Evolutionary conservation across 176 grass and related monocot genomes (phyloP), one percentile per base, ranked within the genome.

Genomic region (Eragrostis nindensis): DNA sequence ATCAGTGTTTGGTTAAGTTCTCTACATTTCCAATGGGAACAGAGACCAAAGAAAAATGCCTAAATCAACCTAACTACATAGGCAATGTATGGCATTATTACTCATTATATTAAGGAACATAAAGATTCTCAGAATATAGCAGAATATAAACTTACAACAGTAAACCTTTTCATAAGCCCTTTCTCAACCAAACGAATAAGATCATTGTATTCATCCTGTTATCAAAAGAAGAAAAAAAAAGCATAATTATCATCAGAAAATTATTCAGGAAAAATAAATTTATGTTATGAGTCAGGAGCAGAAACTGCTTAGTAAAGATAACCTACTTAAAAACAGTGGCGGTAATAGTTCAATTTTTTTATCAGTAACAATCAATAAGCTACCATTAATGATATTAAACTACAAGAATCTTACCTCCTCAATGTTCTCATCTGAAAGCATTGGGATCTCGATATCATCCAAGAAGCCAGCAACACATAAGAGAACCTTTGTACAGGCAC

Each of bases 171-270:
- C 62, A 92, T 84, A 25, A 68, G 25, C 30, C 82, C 88, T 87
- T 91, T 91, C 47, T 92, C 75, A 19, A 79, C 92, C 71, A 85
- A 93, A 68, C 71, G 41, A 78, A 54, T 75, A 70, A 94, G 82
- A 86, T 93, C 88, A 72, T 84, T 82, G 36, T 88, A 90, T 36
- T 98, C 92, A 13, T 94, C 84, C 95, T 98, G 84, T 79, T 67
- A 89, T 83, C 61, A 91, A 83, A 74, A 60, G 26, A 41, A 50
- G 54, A 75, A 9, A 67, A n/a, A n/a, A n/a, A n/a, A n/a, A n/a
- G n/a, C n/a, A n/a, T n/a, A n/a, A 70, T 40, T 73, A 84, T 57
- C 54, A 89, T 43, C 50, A 83, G 11, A 66, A 43, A 10, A 39
- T 63, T 68, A 69, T 66, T 42, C 41, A 44, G 45, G 29, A 75